Percentiles rank a stretch among this genome's conserved stretches.
Conservation (phyloP, 305 asterid species). For the Withania somnifera region DNA sequence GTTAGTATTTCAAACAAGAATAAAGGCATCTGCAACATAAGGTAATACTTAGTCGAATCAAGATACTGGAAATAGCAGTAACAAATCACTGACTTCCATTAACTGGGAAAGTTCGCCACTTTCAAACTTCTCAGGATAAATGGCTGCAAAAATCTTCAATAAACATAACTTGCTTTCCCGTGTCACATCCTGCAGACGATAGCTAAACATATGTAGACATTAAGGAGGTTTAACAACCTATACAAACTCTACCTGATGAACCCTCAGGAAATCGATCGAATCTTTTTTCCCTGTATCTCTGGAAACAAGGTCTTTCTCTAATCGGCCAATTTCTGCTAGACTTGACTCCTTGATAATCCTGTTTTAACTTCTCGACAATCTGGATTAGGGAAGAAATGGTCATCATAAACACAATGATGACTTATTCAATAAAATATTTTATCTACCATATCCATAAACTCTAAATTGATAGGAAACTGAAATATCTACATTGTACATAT, state of each 20-base stretch:
- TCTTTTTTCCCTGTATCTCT: conserved; percentile 97
- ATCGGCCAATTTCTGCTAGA: conserved; percentile 80
- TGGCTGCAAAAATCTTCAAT: conserved; percentile 90
- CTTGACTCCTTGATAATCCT: conserved; percentile 64
- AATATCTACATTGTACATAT: not conserved
- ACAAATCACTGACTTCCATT: conserved; percentile 52
- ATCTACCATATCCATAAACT: not conserved
- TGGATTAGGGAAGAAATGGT: conserved; percentile 11
- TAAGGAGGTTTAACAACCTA: not conserved
- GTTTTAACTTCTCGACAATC: conserved; percentile 85
- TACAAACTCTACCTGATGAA: conserved; percentile 43
- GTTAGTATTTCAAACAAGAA: not conserved
- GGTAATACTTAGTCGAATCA: not conserved
- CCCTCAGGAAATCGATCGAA: conserved; percentile 65
- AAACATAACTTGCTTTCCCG: conserved; percentile 79
- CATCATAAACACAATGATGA: not conserved
- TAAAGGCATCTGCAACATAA: not conserved
- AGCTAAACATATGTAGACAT: not conserved
- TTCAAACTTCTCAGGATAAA: conserved; percentile 86
- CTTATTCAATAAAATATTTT: not conserved
- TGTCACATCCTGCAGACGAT: conserved; percentile 55
- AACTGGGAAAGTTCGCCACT: conserved; percentile 66
- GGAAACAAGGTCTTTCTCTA: conserved; percentile 94
- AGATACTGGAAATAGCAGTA: not conserved
- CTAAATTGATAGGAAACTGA: not conserved